Evolutionary conservation across 192 early-diverging fungal genomes (phyloP).

Genomic region (Gonapodya prolifera): DNA sequence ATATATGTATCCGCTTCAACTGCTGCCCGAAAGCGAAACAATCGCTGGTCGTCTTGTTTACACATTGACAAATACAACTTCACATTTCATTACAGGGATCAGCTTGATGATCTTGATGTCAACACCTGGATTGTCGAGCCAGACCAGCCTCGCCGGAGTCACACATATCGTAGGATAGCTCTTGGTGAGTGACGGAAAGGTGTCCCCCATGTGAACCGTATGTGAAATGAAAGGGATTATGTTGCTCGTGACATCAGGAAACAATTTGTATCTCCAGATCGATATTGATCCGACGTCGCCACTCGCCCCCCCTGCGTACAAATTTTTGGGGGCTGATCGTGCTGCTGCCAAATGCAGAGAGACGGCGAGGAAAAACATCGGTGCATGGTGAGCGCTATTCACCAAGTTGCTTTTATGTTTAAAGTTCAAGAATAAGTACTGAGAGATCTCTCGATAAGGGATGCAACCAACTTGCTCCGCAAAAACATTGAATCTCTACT

Average conservation of each 20-base stretch:
- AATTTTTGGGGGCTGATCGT: background rate
- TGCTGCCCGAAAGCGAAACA: no score
- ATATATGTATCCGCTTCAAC: no score
- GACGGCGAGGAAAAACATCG: background rate
- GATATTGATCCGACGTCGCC: background rate
- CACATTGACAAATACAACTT: background rate
- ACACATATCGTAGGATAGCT: background rate
- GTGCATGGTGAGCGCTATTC: background rate
- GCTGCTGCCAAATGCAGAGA: background rate
- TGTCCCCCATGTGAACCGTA: no score
- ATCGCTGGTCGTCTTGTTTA: no score
- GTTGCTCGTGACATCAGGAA: no score
- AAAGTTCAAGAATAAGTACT: no score
- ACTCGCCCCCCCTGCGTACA: background rate
- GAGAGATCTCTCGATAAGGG: no score
- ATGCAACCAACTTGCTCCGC: background rate
- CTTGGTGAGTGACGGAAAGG: no score
- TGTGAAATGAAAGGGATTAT: no score
- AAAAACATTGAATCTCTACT: background rate
- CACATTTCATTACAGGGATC: background rate
- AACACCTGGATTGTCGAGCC: background rate
- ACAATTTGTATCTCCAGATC: background rate
- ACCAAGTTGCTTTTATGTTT: no score
- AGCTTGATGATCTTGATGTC: background rate
- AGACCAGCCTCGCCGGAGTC: background rate